Conservation (phyloP, 345 rosid genomes). For the Psidium guajava region DNA sequence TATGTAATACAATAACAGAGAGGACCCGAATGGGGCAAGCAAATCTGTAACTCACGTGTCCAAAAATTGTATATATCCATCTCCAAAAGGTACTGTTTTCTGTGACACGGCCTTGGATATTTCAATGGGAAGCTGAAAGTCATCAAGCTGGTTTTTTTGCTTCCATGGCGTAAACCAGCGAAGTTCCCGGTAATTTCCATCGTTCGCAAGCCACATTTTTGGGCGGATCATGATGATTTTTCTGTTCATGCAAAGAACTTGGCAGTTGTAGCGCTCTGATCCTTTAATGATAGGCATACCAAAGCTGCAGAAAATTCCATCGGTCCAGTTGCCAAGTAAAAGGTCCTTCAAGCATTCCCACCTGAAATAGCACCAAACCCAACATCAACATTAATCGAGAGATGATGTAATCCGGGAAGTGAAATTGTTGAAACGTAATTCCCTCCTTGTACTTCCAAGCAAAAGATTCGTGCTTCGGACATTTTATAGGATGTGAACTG, state of each 20-base stretch:
- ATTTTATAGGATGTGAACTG: neutral
- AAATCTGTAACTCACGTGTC: slow-evolving; percentile 54
- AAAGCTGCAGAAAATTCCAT: slow-evolving; percentile 79
- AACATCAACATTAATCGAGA: neutral
- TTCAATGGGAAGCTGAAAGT: slow-evolving; percentile 66
- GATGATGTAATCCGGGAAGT: neutral
- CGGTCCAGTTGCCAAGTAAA: slow-evolving; percentile 71
- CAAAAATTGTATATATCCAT: slow-evolving; percentile 69
- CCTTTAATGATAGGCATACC: slow-evolving; percentile 91
- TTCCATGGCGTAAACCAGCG: slow-evolving; percentile 94
- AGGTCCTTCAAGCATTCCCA: slow-evolving; percentile 96
- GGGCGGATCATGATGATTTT: slow-evolving; percentile 88
- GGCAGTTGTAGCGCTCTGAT: slow-evolving; percentile 93
- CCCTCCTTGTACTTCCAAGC: neutral
- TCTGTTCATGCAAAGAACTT: slow-evolving; percentile 69
- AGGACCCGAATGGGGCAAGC: neutral
- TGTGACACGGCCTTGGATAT: slow-evolving; percentile 67
- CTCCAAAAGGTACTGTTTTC: slow-evolving; percentile 77
- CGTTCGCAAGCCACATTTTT: slow-evolving; percentile 90
- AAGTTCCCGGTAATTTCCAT: slow-evolving; percentile 79
- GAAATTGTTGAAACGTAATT: neutral
- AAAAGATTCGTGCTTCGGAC: neutral
- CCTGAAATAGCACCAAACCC: slow-evolving; percentile 20
- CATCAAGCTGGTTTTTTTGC: slow-evolving; percentile 53
- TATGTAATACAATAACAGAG: neutral